A percentile compares a stretch with the other conserved stretches of the same genome.
Conservation (phyloP, 306 rosid genomes). For the Prunus dulcis region DNA sequence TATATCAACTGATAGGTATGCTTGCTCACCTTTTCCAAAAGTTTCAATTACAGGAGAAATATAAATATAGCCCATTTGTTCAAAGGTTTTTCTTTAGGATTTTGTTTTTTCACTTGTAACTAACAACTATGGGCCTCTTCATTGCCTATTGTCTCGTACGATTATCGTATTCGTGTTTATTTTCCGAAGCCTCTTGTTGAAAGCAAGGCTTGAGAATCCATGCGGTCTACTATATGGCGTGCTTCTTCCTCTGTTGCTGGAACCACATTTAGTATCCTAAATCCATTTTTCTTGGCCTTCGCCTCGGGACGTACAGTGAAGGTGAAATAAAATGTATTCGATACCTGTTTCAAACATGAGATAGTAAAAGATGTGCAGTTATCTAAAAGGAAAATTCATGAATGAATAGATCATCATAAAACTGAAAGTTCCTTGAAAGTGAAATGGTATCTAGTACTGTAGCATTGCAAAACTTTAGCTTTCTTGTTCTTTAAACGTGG, state of each 20-base stretch:
- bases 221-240: conserved; percentile 63
- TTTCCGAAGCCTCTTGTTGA: not conserved
- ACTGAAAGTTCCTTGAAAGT: not conserved
- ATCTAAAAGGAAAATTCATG: not conserved
- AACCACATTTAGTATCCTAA: conserved; percentile 65
- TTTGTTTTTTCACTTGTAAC: not conserved
- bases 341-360: conserved; percentile 42
- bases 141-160: not conserved
- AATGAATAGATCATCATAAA: not conserved
- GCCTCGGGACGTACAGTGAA: conserved; percentile 85
- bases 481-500: not conserved
- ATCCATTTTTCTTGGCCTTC: conserved; percentile 53
- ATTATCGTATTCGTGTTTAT: not conserved
- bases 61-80: not conserved
- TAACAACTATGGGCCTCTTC: not conserved
- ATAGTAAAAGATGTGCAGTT: not conserved
- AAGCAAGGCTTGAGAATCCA: conserved; percentile 68
- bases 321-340: conserved; percentile 82
- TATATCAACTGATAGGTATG: not conserved
- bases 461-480: not conserved
- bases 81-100: not conserved
- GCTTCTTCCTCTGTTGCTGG: conserved; percentile 99
- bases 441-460: not conserved
- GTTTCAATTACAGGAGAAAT: no score
- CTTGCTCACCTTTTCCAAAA: no score